A percentile compares a stretch with the other conserved stretches of the same genome.
These are phyloP conservation scores for Macrocybe gigantea DNA, from an alignment of 768 basidiomycete genomes.

Conservation along the genomic window DNA sequence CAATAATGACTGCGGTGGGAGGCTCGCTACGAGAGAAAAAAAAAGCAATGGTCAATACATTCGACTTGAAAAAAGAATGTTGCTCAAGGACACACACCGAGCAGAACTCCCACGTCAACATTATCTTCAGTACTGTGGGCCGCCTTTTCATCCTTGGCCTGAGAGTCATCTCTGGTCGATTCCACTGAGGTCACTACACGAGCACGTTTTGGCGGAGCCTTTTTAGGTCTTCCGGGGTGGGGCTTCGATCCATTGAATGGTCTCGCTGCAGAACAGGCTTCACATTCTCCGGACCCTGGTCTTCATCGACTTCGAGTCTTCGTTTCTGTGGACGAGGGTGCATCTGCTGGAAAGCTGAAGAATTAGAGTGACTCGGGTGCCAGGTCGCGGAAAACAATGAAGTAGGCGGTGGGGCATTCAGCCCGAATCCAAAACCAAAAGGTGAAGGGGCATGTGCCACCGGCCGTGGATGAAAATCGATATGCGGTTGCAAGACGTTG, in stretches of 20 bases:
- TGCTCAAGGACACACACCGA: slow-evolving; percentile 47
- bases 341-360: slow-evolving; percentile 49
- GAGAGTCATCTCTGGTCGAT: slow-evolving; percentile 32
- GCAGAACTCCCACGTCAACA: slow-evolving; percentile 72
- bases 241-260: slow-evolving; percentile 79
- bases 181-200: slow-evolving; percentile 32
- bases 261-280: slow-evolving; percentile 37
- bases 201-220: slow-evolving; percentile 63
- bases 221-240: slow-evolving; percentile 77
- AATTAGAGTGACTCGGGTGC: slow-evolving; percentile 46
- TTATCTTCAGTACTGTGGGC: slow-evolving; percentile 29
- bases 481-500: slow-evolving; percentile 61
- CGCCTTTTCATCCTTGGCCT: slow-evolving; percentile 43
- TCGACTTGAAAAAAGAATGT: slow-evolving; percentile 8
- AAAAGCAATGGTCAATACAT: slow-evolving; percentile 5
- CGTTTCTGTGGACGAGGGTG: slow-evolving; percentile 35
- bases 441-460: slow-evolving; percentile 57
- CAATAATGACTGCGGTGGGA: slow-evolving; percentile 72
- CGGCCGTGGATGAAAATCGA: slow-evolving; percentile 57
- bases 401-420: slow-evolving; percentile 39
- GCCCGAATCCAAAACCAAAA: slow-evolving; percentile 71
- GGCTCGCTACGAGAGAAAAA: slow-evolving; percentile 45
- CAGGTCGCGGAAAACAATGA: slow-evolving; percentile 39
- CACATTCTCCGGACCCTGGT: slow-evolving; percentile 52
- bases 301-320: slow-evolving; percentile 46